Percentiles rank a stretch among this genome's conserved stretches.
Evolutionary conservation across 768 basidiomycete species (phyloP).

Genomic region (Chalciporus pseudorubinellus): DNA sequence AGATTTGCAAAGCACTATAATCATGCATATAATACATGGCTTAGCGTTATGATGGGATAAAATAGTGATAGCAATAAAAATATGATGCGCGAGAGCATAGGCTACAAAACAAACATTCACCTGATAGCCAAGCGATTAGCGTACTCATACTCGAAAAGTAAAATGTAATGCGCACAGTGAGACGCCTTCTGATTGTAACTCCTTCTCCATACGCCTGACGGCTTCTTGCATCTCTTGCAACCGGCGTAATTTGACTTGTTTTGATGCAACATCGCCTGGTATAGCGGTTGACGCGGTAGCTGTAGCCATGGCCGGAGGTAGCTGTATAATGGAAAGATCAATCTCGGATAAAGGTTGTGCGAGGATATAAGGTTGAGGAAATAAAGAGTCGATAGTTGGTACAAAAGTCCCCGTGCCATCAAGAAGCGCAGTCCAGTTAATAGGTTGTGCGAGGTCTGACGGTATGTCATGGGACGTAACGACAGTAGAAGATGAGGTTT

Average conservation of each 20-base stretch:
- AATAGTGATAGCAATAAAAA: too few species aligned
- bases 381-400: neutral
- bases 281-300: neutral
- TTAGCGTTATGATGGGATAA: too few species aligned
- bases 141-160: too few species aligned
- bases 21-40: too few species aligned
- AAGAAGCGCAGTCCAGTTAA: constrained; percentile 20
- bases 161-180: too few species aligned
- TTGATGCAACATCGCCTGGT: neutral
- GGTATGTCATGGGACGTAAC: neutral
- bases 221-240: constrained; percentile 33
- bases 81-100: too few species aligned
- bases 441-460: neutral
- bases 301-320: neutral
- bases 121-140: too few species aligned
- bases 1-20: too few species aligned
- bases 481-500: neutral
- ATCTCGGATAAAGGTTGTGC: constrained; percentile 19
- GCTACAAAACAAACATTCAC: too few species aligned
- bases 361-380: neutral
- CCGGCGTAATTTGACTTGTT: constrained; percentile 19
- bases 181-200: constrained; percentile 29
- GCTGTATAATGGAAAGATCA: constrained; percentile 27
- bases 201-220: constrained; percentile 32
- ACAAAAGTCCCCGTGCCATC: neutral